These are phyloP conservation scores for Furcasterigmium sp. DNA, from an alignment of 2,329 filamentous ascomycete species.

Conservation along the genomic window DNA sequence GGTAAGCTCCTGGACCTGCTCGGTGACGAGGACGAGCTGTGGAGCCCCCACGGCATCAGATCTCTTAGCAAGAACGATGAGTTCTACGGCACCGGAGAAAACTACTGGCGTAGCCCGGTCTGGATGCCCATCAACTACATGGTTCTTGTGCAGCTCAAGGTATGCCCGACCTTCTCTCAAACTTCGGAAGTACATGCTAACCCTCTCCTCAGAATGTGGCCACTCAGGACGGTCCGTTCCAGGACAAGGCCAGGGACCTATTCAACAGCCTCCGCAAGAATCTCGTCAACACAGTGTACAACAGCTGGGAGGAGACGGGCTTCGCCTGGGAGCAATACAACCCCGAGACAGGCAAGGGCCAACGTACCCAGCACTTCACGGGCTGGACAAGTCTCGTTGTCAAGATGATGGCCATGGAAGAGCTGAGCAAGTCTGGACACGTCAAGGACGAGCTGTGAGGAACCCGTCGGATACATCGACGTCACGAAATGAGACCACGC, in stretches of 20 bases:
- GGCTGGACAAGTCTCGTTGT: conserved; percentile 98
- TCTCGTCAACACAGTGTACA: conserved; percentile 82
- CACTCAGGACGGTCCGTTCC: conserved; percentile 60
- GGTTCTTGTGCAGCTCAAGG: conserved; percentile 69
- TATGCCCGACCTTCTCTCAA: too few relatives aligned
- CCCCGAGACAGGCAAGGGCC: conserved; percentile 85
- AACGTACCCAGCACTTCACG: conserved; percentile 95
- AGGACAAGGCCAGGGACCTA: conserved; percentile 61
- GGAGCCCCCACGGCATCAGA: conserved; percentile 81
- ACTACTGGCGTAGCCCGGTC: conserved; percentile 93
- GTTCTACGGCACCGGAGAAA: conserved; percentile 85
- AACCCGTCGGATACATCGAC: neutral
- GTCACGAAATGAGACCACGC: neutral
- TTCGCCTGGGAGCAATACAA: conserved; percentile 99
- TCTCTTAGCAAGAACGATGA: conserved; percentile 80
- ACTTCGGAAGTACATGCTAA: conserved; percentile 42
- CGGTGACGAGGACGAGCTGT: conserved; percentile 77
- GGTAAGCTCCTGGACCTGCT: conserved; percentile 73
- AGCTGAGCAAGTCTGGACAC: conserved; percentile 39
- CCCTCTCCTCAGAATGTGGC: conserved; percentile 51
- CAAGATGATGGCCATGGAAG: conserved; percentile 94
- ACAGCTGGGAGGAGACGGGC: conserved; percentile 82
- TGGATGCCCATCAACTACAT: conserved; percentile 98
- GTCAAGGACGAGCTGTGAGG: conserved; percentile 44
- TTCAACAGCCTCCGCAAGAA: conserved; percentile 77